Conservation (phyloP, 306 rosid species). For the Rubus idaeus region DNA sequence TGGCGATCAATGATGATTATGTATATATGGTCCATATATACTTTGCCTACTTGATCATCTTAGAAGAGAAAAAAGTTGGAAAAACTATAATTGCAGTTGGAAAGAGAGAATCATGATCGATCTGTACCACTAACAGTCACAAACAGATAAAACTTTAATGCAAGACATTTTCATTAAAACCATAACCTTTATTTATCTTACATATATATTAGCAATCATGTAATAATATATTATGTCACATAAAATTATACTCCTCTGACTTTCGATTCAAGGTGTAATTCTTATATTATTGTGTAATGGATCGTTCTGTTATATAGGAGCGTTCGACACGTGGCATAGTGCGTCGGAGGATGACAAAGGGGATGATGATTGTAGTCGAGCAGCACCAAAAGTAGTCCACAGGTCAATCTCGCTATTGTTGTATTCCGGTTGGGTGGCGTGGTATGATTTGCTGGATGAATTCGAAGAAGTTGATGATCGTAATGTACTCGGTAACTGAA, state of each 20-base stretch:
- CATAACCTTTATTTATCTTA: conserved; percentile 26
- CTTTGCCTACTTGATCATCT: conserved; percentile 43
- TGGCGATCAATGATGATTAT: not conserved
- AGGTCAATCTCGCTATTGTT: conserved; percentile 62
- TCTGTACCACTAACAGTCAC: conserved; percentile 14
- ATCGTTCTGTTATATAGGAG: conserved; percentile 35
- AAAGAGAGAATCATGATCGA: conserved; percentile 17
- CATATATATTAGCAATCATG: not conserved
- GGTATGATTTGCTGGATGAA: conserved; percentile 36
- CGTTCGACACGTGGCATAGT: conserved; percentile 57
- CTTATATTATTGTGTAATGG: conserved; percentile 3
- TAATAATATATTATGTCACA: not conserved
- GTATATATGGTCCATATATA: conserved; percentile 13
- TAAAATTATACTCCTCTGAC: conserved; percentile 27
- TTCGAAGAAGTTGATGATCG: conserved; percentile 48
- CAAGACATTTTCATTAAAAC: conserved; percentile 56
- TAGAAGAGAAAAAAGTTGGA: conserved; percentile 30
- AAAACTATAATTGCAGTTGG: conserved; percentile 35
- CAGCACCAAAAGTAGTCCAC: conserved; percentile 54
- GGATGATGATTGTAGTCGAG: conserved; percentile 44
- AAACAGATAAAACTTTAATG: conserved; percentile 23
- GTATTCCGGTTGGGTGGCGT: conserved; percentile 21
- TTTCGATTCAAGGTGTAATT: not conserved
- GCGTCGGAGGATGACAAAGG: conserved; percentile 57
- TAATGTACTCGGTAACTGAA: conserved; percentile 44